Evolutionary conservation across 139 green algal species (phyloP), one percentile per base, ranked within the genome.

Genomic region (Nannochloris sp.): DNA sequence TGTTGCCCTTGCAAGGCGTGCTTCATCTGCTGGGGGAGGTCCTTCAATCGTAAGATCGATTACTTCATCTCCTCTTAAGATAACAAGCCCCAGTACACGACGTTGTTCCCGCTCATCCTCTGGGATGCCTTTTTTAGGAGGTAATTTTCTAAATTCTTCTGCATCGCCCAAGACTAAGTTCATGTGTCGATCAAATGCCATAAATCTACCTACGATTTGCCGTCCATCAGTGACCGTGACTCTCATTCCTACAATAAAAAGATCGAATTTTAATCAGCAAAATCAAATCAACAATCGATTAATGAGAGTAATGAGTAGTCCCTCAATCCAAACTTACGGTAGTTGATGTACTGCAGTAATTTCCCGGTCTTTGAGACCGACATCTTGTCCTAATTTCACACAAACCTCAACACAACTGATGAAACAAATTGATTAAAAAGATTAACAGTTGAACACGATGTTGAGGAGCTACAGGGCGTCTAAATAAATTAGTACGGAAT

Each of bases 111-210:
- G 78, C 83, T 95, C 88, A 19, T 89, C 85, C 53, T 90, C 85
- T 33, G 76, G 65, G 34, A 81, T 76, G 2, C 89, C 89, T 74
- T 98, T 98, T 70, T 96, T 97, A 7, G 90, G 86, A 19, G 94
- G 90, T 56, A 98, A 73, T 65, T 87, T 90, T 14, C 94, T 75
- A 75, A 91, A 96, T 79, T 99, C 95, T 65, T 98, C 95, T 2
- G 88, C 80, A 58, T 99, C 95, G 2, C 88, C 94, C 44, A 99
- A 73, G 36, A 99, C 94, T 29, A 99, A 72, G 71, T 99, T 99
- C 87, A 99, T 93, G 71, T 99, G 95, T 25, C 89, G 81, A 65
- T 99, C 95, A 67, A 97, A 99, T 0, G 95, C 95, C 90, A 99
- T 96, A 72, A 99, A 99, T 65, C 94, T 87, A 64, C 88, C 94